A percentile compares a stretch with the other conserved stretches of the same genome.
Conservation (phyloP, 2,329 filamentous ascomycete genomes). For the Fusarium succisae region DNA sequence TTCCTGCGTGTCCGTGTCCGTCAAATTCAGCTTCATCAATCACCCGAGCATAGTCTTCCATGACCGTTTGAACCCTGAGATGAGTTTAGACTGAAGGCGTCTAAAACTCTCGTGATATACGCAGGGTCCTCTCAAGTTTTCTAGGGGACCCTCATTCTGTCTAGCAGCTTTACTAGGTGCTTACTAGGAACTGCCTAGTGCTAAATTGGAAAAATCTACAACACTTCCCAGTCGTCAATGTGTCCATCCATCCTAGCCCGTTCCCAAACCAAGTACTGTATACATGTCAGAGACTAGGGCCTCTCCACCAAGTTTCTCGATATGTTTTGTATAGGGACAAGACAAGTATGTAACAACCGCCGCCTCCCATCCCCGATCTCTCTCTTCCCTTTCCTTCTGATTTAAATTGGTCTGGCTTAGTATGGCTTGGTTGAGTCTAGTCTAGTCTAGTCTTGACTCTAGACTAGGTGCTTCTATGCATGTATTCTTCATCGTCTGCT, state of each 20-base stretch:
- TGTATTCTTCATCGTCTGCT: background rate
- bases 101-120: slow-evolving; percentile 7
- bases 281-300: slow-evolving; percentile 17
- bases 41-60: background rate
- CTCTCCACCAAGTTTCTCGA: background rate
- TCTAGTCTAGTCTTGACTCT: background rate
- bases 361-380: background rate
- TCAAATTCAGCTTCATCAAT: background rate
- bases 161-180: background rate
- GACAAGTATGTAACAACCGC: background rate
- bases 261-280: slow-evolving; percentile 11
- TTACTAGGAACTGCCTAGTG: background rate
- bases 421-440: background rate
- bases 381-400: background rate
- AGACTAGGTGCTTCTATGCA: background rate
- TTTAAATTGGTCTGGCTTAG: background rate
- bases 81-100: background rate
- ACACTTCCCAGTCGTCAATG: slow-evolving; percentile 1
- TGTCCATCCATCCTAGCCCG: background rate
- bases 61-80: slow-evolving; percentile 1
- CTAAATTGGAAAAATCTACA: slow-evolving; percentile 16
- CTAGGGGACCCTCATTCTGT: slow-evolving; percentile 16
- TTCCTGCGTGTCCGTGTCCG: background rate
- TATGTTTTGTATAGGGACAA: background rate
- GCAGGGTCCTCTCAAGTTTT: slow-evolving; percentile 27